Conservation (phyloP, 495 filamentous ascomycete genomes). For the Chaetomium tenue region DNA sequence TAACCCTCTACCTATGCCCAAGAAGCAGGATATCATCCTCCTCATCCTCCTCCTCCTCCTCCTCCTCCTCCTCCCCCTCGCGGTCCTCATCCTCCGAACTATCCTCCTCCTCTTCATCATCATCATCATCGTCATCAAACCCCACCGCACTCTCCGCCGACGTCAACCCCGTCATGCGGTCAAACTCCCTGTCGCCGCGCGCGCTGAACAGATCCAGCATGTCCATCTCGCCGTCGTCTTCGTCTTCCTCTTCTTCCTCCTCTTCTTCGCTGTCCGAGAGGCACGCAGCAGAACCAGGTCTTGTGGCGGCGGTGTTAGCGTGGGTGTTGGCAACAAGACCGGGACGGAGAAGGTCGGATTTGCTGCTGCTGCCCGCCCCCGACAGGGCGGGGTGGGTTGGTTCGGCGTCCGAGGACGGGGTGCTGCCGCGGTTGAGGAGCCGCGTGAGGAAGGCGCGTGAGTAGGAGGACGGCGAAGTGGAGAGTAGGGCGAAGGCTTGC, state of each 20-base stretch:
- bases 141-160: slow-evolving; percentile 17
- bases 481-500: slow-evolving; percentile 2
- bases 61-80: slow-evolving; percentile 14
- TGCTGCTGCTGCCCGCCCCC: not conserved
- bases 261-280: not conserved
- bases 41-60: slow-evolving; percentile 23
- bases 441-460: slow-evolving; percentile 13
- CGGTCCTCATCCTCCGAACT: slow-evolving; percentile 14
- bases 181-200: slow-evolving; percentile 12
- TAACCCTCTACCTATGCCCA: slow-evolving; percentile 20
- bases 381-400: not conserved
- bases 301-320: not conserved
- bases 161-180: slow-evolving; percentile 10
- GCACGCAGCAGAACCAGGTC: not conserved
- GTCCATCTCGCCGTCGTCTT: slow-evolving; percentile 18
- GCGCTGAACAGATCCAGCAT: slow-evolving; percentile 24
- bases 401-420: not conserved
- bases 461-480: slow-evolving; percentile 13
- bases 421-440: slow-evolving; percentile 11
- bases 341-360: not conserved
- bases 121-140: slow-evolving; percentile 16
- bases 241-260: slow-evolving; percentile 19
- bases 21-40: slow-evolving; percentile 23
- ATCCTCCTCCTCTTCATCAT: slow-evolving; percentile 17
- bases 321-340: not conserved